phyloP scores from a whole-genome alignment of 2,329 filamentous ascomycete genomes.

The Aspergillus sp. region DNA sequence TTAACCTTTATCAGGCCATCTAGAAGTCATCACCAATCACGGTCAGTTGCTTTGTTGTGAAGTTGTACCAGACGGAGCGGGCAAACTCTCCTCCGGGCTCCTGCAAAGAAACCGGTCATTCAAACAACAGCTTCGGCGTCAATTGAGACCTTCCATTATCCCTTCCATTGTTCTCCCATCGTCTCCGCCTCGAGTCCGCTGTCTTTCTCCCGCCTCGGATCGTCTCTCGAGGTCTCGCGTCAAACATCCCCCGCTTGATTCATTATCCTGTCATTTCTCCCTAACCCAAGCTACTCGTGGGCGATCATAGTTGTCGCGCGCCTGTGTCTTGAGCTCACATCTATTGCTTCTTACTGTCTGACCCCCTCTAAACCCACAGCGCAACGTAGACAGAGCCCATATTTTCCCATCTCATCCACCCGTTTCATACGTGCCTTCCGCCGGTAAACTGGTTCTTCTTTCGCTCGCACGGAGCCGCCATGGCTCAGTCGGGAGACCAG shows the following conservation, averaged over 20 bases:
- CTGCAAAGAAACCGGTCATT: constrained; percentile 6
- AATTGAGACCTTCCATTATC: background rate
- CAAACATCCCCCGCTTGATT: background rate
- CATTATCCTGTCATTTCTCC: background rate
- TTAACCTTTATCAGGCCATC: background rate
- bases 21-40: background rate
- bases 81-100: constrained; percentile 7
- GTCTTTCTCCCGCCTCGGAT: background rate
- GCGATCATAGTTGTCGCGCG: constrained; percentile 9
- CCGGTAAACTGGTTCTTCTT: constrained; percentile 2
- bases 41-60: background rate
- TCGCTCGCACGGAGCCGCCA: constrained; percentile 34
- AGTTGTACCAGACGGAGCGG: constrained; percentile 1
- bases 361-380: background rate
- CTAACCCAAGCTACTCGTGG: constrained; percentile 3
- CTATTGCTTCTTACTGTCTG: background rate
- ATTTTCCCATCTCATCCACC: background rate
- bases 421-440: background rate
- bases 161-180: background rate
- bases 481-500: constrained; percentile 57
- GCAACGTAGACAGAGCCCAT: constrained; percentile 13
- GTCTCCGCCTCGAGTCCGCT: background rate
- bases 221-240: background rate
- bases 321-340: constrained; percentile 5
- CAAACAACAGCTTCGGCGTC: constrained; percentile 1